Conservation (phyloP, 2,329 filamentous ascomycete species). For the Cercospora nicotianae region DNA sequence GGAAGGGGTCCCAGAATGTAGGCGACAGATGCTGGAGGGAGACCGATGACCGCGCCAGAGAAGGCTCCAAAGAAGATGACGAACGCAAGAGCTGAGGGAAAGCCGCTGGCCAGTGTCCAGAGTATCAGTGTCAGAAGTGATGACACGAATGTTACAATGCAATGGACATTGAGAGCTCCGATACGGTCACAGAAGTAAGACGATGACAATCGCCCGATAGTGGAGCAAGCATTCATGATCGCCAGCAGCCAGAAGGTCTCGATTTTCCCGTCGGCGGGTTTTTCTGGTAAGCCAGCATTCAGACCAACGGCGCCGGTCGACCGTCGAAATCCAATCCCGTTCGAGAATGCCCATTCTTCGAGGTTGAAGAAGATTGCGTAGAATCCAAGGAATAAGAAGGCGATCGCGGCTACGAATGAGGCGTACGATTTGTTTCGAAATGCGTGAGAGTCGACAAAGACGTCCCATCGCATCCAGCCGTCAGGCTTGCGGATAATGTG, state of each 20-base stretch:
- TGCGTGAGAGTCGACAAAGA: slow-evolving; percentile 46
- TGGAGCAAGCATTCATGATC: slow-evolving; percentile 54
- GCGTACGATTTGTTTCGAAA: slow-evolving; percentile 47
- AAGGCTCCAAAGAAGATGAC: slow-evolving; percentile 51
- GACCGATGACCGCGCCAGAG: slow-evolving; percentile 52
- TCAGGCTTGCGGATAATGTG: slow-evolving; percentile 43
- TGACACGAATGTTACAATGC: slow-evolving; percentile 43
- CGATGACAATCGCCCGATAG: slow-evolving; percentile 48
- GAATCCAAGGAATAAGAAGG: slow-evolving; percentile 54
- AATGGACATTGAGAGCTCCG: slow-evolving; percentile 51
- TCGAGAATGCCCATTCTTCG: slow-evolving; percentile 52
- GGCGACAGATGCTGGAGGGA: slow-evolving; percentile 52
- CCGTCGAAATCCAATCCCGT: slow-evolving; percentile 43
- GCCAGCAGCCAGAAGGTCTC: slow-evolving; percentile 52
- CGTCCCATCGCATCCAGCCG: slow-evolving; percentile 41
- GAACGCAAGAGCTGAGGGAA: slow-evolving; percentile 48
- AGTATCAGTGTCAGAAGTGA: slow-evolving; percentile 47
- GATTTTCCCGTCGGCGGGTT: slow-evolving; percentile 38
- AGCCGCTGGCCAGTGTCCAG: slow-evolving; percentile 45
- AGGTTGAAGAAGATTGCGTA: slow-evolving; percentile 56
- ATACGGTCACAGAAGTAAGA: slow-evolving; percentile 48
- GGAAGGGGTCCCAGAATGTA: slow-evolving; percentile 44
- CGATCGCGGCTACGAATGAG: slow-evolving; percentile 49
- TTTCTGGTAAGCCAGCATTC: slow-evolving; percentile 23
- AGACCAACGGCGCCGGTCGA: slow-evolving; percentile 21